Percentiles rank a stretch among this genome's conserved stretches.
phyloP scores from a whole-genome alignment of 306 rosid species.

The Heteromeles arbutifolia region DNA sequence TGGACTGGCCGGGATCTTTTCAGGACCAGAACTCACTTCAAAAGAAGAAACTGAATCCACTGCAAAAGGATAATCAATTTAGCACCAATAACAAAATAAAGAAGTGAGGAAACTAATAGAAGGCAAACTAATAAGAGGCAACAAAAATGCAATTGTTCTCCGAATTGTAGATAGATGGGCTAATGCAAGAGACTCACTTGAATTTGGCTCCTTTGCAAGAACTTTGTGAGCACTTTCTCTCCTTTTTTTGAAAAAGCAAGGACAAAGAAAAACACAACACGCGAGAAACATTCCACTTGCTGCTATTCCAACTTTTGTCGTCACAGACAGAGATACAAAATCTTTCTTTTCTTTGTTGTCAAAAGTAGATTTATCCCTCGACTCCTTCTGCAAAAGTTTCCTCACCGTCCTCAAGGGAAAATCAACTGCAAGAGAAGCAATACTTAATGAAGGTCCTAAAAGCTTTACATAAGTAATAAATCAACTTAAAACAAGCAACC shows the following conservation, averaged over 20 bases:
- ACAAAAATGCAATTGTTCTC: background rate
- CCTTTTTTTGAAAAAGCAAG: constrained; percentile 60
- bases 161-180: background rate
- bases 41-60: constrained; percentile 57
- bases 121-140: background rate
- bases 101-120: background rate
- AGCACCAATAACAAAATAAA: constrained; percentile 3
- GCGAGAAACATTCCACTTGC: constrained; percentile 54
- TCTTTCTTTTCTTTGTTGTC: constrained; percentile 1
- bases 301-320: constrained; percentile 29
- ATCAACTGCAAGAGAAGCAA: constrained; percentile 40
- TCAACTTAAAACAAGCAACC: background rate
- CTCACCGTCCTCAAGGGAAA: constrained; percentile 45
- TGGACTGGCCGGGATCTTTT: constrained; percentile 67
- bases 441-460: constrained; percentile 9
- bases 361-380: constrained; percentile 12
- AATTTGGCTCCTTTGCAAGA: constrained; percentile 45
- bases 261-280: constrained; percentile 70
- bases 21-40: constrained; percentile 43
- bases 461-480: background rate
- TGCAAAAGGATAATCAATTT: constrained; percentile 28
- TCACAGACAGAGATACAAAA: constrained; percentile 14
- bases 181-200: constrained; percentile 56
- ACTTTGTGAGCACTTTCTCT: constrained; percentile 39
- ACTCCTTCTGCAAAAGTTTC: constrained; percentile 48